Evolutionary conservation across 1,284 basidiomycete species (phyloP).

Genomic region (Volvariella volvacea): DNA sequence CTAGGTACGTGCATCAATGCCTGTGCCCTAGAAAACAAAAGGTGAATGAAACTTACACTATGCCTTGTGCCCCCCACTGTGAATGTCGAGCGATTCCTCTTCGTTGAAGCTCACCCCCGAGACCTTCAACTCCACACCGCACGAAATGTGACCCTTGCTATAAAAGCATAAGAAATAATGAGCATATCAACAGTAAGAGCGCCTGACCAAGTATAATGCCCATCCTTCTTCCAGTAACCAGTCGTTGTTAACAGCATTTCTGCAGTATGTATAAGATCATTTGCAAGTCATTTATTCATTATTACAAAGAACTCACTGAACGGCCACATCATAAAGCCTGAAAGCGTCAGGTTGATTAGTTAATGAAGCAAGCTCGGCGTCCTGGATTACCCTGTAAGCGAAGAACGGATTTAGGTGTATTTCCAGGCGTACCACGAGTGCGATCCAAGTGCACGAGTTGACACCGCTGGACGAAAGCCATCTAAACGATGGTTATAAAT

Average conservation of each 20-base stretch:
- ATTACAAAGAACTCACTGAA: conserved; percentile 34
- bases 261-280: conserved; percentile 15
- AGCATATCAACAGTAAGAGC: not conserved
- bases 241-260: conserved; percentile 56
- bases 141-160: conserved; percentile 69
- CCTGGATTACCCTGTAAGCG: conserved; percentile 27
- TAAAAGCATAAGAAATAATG: conserved; percentile 7
- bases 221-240: conserved; percentile 67
- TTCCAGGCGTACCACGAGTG: conserved; percentile 45
- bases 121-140: conserved; percentile 56
- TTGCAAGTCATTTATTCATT: too few species aligned
- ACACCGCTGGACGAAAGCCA: conserved; percentile 65
- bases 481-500: conserved; percentile 22
- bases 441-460: conserved; percentile 60
- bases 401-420: not conserved
- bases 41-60: conserved; percentile 41
- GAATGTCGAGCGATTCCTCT: conserved; percentile 57
- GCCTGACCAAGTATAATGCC: conserved; percentile 54
- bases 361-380: conserved; percentile 59
- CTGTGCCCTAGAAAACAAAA: not conserved
- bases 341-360: conserved; percentile 49
- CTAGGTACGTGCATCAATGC: conserved; percentile 23
- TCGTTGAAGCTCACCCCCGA: conserved; percentile 58
- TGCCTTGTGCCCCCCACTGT: conserved; percentile 66
- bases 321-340: conserved; percentile 59